Evolutionary conservation across 257 asterid genomes (phyloP).

Genomic region (Nicotiana paniculata): DNA sequence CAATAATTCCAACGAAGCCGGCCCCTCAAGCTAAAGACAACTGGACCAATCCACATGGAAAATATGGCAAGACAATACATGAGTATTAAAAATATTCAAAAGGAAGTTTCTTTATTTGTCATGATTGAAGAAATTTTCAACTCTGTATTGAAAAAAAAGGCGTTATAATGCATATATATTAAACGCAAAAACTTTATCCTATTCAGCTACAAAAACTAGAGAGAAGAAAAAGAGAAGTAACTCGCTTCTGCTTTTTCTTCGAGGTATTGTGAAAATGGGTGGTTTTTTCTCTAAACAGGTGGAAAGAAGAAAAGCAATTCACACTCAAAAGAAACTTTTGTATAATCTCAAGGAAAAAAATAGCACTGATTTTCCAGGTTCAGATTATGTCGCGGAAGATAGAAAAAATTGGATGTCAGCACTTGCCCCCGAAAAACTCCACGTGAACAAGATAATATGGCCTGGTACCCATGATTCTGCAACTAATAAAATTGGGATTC

Average conservation of each 20-base stretch:
- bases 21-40: neutral
- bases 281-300: constrained; percentile 47
- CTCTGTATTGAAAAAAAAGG: neutral
- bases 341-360: constrained; percentile 29
- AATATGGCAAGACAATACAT: neutral
- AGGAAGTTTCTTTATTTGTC: neutral
- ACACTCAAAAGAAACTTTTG: constrained; percentile 45
- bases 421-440: constrained; percentile 39
- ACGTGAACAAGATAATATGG: constrained; percentile 71
- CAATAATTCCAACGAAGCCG: neutral
- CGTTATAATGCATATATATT: constrained; percentile 4
- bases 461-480: constrained; percentile 98
- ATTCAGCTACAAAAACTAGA: too few relatives aligned
- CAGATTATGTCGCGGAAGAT: constrained; percentile 52
- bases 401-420: constrained; percentile 70
- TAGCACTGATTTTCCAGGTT: constrained; percentile 55
- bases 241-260: neutral
- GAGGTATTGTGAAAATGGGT: constrained; percentile 43
- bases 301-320: constrained; percentile 46
- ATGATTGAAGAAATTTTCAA: neutral
- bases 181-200: neutral
- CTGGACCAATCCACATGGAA: neutral
- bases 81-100: neutral
- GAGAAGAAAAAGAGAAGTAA: neutral
- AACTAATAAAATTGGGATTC: constrained; percentile 74